These are phyloP conservation scores for Actinidia arguta DNA, from an alignment of 179 eudicot species.

Conservation along the genomic window DNA sequence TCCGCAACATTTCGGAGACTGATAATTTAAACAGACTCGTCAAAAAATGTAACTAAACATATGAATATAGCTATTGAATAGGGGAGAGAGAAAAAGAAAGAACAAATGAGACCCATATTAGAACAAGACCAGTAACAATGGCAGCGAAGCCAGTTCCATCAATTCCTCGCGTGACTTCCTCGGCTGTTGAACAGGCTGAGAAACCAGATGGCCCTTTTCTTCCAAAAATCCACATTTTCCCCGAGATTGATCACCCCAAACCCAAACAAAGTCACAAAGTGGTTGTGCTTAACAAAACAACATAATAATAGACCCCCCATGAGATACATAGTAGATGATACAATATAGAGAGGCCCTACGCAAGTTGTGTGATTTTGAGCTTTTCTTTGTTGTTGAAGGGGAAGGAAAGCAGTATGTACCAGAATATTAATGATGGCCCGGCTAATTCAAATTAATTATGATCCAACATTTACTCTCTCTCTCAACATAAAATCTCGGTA, in stretches of 20 bases:
- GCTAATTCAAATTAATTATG: no score
- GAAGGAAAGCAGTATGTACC: background rate
- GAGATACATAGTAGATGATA: background rate
- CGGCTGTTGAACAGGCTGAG: slow-evolving; percentile 46
- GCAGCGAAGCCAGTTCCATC: slow-evolving; percentile 52
- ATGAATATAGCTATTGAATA: background rate
- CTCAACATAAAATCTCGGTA: no score
- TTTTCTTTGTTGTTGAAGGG: background rate
- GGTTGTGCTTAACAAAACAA: background rate
- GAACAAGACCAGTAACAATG: slow-evolving; percentile 42
- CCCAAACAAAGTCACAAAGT: background rate
- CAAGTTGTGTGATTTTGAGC: background rate
- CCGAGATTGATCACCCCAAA: background rate
- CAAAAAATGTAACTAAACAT: background rate
- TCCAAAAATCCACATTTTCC: slow-evolving; percentile 42
- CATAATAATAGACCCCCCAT: background rate
- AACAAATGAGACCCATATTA: background rate
- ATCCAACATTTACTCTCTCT: no score
- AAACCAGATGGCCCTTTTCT: slow-evolving; percentile 47
- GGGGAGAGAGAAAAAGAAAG: background rate
- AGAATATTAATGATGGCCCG: no score
- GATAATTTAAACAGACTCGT: background rate
- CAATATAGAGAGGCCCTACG: background rate
- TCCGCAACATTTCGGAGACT: background rate
- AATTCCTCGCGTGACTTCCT: slow-evolving; percentile 47